Conservation (phyloP, 371 early-diverging fungal species). For the Mucor velutinosus region DNA sequence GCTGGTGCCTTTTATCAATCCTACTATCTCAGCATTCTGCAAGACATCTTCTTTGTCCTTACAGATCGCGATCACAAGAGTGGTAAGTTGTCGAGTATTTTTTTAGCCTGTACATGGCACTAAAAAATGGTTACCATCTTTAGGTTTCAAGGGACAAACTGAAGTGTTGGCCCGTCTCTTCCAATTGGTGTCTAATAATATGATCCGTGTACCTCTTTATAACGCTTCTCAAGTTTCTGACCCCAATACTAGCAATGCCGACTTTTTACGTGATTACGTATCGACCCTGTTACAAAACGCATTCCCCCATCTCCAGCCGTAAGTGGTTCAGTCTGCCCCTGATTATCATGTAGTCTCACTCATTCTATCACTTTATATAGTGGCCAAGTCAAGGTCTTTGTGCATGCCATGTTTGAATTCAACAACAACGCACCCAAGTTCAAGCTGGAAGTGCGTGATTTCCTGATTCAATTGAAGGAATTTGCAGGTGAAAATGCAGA, state of each 20-base stretch:
- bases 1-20: conserved; percentile 89
- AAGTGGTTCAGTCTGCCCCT: not conserved
- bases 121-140: not conserved
- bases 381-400: conserved; percentile 86
- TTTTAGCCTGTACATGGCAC: not conserved
- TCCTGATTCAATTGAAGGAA: conserved; percentile 95
- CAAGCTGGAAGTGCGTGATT: conserved; percentile 94
- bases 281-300: conserved; percentile 80
- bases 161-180: conserved; percentile 89
- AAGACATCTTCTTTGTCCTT: conserved; percentile 95
- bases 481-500: conserved; percentile 92
- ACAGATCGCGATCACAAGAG: conserved; percentile 97
- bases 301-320: conserved; percentile 91
- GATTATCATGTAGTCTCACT: not conserved
- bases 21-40: conserved; percentile 86
- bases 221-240: conserved; percentile 69
- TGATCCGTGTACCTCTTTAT: conserved; percentile 83
- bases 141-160: conserved; percentile 86
- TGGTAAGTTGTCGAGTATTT: conserved; percentile 55
- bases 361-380: conserved; percentile 34
- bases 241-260: conserved; percentile 76
- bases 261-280: conserved; percentile 83
- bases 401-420: conserved; percentile 82
- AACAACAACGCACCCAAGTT: conserved; percentile 80
- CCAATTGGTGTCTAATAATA: conserved; percentile 78